Evolutionary conservation across 345 rosid genomes (phyloP).

Genomic region (Lumnitzera littorea): DNA sequence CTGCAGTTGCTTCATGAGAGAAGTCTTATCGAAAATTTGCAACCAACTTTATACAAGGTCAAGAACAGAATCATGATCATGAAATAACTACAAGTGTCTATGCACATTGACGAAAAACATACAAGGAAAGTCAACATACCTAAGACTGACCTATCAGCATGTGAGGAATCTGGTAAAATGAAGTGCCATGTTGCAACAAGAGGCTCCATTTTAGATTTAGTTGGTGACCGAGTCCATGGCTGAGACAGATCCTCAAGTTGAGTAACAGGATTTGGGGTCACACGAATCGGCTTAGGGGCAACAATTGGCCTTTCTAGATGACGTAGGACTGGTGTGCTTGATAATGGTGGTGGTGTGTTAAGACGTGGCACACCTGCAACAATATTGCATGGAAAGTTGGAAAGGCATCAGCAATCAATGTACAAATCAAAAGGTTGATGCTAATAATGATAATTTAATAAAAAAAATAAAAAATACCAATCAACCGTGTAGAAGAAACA

Average conservation of each 20-base stretch:
- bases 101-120: not conserved
- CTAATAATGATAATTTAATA: not conserved
- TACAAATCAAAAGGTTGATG: constrained; percentile 2
- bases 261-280: constrained; percentile 59
- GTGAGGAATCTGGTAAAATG: constrained; percentile 46
- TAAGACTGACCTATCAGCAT: constrained; percentile 38
- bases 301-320: constrained; percentile 67
- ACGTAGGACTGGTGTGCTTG: constrained; percentile 31
- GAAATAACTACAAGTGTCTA: not conserved
- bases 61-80: constrained; percentile 15
- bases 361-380: constrained; percentile 94
- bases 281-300: constrained; percentile 94
- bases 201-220: constrained; percentile 94
- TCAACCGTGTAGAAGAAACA: constrained; percentile 2
- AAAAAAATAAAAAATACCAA: not conserved
- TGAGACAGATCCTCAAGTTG: constrained; percentile 90
- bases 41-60: too few relatives aligned
- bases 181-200: constrained; percentile 73
- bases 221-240: constrained; percentile 99
- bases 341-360: constrained; percentile 77
- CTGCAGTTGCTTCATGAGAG: constrained; percentile 98
- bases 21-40: constrained; percentile 28
- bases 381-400: constrained; percentile 1
- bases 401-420: constrained; percentile 19
- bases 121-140: constrained; percentile 41